Percentiles rank a stretch among this genome's conserved stretches.
Conservation (phyloP, 305 asterid genomes). For the Fraxinus floribunda region DNA sequence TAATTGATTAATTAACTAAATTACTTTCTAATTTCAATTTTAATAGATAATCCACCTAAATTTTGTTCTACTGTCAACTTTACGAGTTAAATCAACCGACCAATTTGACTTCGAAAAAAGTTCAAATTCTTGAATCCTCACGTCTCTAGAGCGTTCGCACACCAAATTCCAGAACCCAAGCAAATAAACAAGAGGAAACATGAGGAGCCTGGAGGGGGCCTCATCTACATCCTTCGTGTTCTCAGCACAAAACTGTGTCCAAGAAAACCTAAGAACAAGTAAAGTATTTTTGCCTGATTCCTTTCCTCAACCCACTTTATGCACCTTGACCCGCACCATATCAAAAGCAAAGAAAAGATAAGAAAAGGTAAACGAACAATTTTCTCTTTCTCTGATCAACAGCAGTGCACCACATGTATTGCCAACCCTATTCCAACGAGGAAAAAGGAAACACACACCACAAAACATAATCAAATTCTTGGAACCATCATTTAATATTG, state of each 20-base stretch:
- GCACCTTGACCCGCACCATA: constrained; percentile 12
- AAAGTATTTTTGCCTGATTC: constrained; percentile 30
- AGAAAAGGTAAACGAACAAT: constrained; percentile 4
- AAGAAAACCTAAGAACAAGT: constrained; percentile 1
- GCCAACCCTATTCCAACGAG: background rate
- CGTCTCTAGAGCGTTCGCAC: background rate
- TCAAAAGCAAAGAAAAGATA: constrained; percentile 3
- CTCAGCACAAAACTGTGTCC: background rate
- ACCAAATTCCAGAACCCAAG: background rate
- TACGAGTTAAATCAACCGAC: background rate
- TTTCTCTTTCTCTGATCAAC: constrained; percentile 20
- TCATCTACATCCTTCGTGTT: background rate
- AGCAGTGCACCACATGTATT: constrained; percentile 19
- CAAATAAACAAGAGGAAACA: background rate
- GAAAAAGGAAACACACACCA: constrained; percentile 7
- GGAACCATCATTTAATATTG: background rate
- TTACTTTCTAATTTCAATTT: background rate
- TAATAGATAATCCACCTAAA: background rate
- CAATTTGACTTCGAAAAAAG: background rate
- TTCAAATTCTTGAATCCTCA: background rate
- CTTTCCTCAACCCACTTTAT: constrained; percentile 27
- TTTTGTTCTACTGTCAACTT: background rate
- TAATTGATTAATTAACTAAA: background rate
- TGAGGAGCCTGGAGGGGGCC: background rate
- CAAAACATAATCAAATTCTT: constrained; percentile 10